phyloP scores from a whole-genome alignment of 1,284 basidiomycete species.

The Pyrrhoderma lamaoense region DNA sequence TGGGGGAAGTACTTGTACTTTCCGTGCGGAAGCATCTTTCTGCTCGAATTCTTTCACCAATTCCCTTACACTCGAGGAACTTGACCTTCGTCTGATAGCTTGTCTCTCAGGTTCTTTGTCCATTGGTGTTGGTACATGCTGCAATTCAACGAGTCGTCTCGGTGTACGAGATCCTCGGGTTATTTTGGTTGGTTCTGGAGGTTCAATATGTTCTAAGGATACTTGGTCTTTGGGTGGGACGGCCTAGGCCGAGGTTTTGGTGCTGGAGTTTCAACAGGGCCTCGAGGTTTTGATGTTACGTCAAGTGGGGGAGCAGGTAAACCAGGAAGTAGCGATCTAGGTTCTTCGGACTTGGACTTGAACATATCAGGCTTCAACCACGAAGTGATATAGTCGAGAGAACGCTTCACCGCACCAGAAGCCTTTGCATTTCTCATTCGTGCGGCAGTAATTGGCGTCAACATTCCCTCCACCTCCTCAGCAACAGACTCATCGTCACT shows the following conservation, averaged over 20 bases:
- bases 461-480: constrained; percentile 10
- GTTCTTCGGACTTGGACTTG: constrained; percentile 9
- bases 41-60: constrained; percentile 57
- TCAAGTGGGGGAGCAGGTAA: constrained; percentile 49
- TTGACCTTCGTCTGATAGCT: constrained; percentile 40
- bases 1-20: constrained; percentile 22
- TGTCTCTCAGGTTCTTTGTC: constrained; percentile 21
- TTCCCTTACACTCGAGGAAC: constrained; percentile 64
- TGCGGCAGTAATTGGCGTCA: constrained; percentile 9
- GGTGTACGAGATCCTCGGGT: constrained; percentile 30
- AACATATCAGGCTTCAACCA: constrained; percentile 14
- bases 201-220: constrained; percentile 43
- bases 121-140: constrained; percentile 37
- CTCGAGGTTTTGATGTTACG: constrained; percentile 41
- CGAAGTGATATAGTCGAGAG: constrained; percentile 15
- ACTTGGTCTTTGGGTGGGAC: constrained; percentile 58
- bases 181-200: constrained; percentile 34
- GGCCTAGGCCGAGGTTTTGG: constrained; percentile 38
- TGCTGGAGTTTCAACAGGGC: constrained; percentile 51
- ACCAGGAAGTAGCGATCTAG: constrained; percentile 26
- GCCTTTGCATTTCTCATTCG: constrained; percentile 2
- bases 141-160: constrained; percentile 46
- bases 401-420: constrained; percentile 15
- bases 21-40: constrained; percentile 28
- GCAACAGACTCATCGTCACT: constrained; percentile 14